Base-by-base conservation (phyloP, 306 rosid genomes). In the Vicia sativa region DNA sequence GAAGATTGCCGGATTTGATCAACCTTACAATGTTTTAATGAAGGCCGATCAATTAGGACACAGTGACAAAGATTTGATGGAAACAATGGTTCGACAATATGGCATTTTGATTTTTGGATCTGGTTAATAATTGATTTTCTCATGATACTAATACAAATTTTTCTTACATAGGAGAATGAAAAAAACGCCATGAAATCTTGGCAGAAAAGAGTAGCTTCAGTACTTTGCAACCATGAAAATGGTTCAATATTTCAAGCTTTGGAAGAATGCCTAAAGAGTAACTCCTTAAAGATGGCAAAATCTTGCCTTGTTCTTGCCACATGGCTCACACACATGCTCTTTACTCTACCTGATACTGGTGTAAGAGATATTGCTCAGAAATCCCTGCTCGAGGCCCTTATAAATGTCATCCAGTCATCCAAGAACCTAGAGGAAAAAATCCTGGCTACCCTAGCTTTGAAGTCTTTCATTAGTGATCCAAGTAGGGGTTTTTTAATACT, bases 321-420 rank as follows among this genome's bases (percentile, higher is more conserved):
- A 13, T 93, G 98, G 98, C 89, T 93, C 71, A 84, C 86, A 45
- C 74, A 85, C 82, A 93, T 90, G 96, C 89, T 90, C 74, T 85
- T 87, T 52, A 7, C 74, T 13, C 88, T 93, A 69, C 98, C 96
- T n/a, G 96, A 87, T 67, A 93, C 96, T 0, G 96, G 96, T 62
- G 74, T 83, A 19, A 81, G 70, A 71, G 84, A 67, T 39, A 78
- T 45, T 73, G 98, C 98, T 70, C 79, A 87, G 46, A 86, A 79
- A 75, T 81, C 80, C 82, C 87, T 93, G 86, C 87, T 93, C 39
- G 89, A 82, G 5, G 81, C 83, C 65, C 81, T 92, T 57, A 77
- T 92, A 62, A 87, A 80, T 68, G 80, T 87, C 46, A 82, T 87
- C 53, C 96, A 78, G 19, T 86, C 96, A 28, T 90, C 98, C 19